These are phyloP conservation scores for Drechslerella dactyloides DNA, from an alignment of 2,329 filamentous ascomycete species.

Conservation along the genomic window DNA sequence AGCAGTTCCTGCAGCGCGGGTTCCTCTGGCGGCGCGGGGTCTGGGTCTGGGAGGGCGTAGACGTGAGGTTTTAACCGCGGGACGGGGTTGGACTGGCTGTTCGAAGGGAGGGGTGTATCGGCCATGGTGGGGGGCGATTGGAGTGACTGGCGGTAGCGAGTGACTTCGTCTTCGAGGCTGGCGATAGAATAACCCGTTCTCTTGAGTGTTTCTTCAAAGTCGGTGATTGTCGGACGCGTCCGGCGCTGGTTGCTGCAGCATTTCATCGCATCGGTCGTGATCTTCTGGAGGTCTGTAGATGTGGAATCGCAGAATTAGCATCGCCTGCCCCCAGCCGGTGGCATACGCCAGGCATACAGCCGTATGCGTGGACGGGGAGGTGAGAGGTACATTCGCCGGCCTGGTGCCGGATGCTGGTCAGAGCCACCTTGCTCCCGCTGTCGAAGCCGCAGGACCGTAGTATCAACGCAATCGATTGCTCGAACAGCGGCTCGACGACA, in stretches of 20 bases:
- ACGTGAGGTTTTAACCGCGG: slow-evolving; percentile 18
- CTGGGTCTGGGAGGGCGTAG: slow-evolving; percentile 45
- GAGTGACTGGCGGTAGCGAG: slow-evolving; percentile 49
- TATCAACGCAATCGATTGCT: slow-evolving; percentile 48
- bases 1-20: slow-evolving; percentile 52
- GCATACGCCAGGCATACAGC: too few relatives aligned
- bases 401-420: slow-evolving; percentile 24
- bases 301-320: neutral
- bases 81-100: slow-evolving; percentile 9
- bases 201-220: slow-evolving; percentile 54
- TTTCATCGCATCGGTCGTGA: slow-evolving; percentile 30
- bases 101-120: neutral
- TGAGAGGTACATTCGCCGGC: slow-evolving; percentile 40
- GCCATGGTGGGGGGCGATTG: neutral
- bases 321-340: neutral
- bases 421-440: slow-evolving; percentile 26
- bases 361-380: neutral
- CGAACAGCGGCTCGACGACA: slow-evolving; percentile 40
- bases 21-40: slow-evolving; percentile 32
- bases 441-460: slow-evolving; percentile 38
- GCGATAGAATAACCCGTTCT: slow-evolving; percentile 44
- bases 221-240: slow-evolving; percentile 54
- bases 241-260: slow-evolving; percentile 52
- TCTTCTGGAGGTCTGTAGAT: slow-evolving; percentile 35
- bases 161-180: slow-evolving; percentile 52